Evolutionary conservation across 441 rosid genomes (phyloP).

Genomic region (Gossypium trilobum): DNA sequence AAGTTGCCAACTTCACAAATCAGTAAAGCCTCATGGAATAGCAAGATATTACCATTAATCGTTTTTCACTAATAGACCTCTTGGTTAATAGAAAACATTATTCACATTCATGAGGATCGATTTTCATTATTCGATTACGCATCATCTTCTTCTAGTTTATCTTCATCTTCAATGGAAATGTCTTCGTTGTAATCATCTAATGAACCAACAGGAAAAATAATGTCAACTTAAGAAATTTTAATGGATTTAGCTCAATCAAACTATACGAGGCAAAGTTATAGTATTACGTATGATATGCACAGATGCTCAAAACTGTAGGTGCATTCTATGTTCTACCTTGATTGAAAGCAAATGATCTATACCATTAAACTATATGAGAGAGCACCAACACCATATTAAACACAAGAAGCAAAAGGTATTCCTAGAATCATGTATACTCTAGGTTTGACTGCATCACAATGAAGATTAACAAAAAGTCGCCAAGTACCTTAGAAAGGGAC

Average conservation of each 20-base stretch:
- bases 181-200: conserved; percentile 43
- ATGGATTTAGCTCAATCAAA: neutral
- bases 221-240: neutral
- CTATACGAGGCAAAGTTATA: neutral
- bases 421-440: neutral
- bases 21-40: neutral
- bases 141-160: conserved; percentile 64
- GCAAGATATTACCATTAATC: neutral
- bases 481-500: neutral
- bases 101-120: neutral
- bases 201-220: conserved; percentile 23
- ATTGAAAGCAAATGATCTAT: neutral
- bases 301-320: neutral
- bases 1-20: neutral
- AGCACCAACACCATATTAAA: neutral
- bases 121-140: conserved; percentile 22
- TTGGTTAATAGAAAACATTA: neutral
- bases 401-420: neutral
- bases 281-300: neutral
- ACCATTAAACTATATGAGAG: neutral
- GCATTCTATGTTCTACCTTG: neutral
- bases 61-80: neutral
- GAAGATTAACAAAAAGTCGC: neutral
- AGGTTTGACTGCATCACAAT: neutral
- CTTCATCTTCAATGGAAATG: conserved; percentile 66